Base-by-base conservation (phyloP, 371 early-diverging fungal genomes). In the Blakeslea trispora region DNA sequence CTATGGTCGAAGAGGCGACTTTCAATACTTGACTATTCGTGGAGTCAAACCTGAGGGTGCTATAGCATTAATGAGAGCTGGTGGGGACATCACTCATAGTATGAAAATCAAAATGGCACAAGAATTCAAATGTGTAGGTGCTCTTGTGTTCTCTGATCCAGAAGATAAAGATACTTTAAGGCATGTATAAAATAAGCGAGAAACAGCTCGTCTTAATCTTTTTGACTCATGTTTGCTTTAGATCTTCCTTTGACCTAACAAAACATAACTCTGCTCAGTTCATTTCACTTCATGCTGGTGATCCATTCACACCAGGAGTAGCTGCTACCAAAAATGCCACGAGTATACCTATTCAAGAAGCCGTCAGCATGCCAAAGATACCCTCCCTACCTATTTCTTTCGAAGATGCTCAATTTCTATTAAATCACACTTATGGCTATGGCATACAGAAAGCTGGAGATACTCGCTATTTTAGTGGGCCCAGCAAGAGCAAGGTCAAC, bases 331-430 rank as follows among this genome's bases (percentile, higher is more conserved):
- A 74, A 44, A 68, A 83, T 55, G 82, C 81, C 0, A 68, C 68
- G 1, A 72, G 85, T 39, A 45, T 45, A 7, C 64, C 68, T 1
- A 61, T 55, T 17, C 68, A 73, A 17, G 15, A 47, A 14, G 66
- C 81, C 0, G 53, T 46, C 1, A 77, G 61, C 32, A 56, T 89
- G 15, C 67, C 82, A 45, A 57, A 66, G 21, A 89, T 89, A 24
- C 89, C 89, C 0, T 84, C 87, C 1, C 62, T 89, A 22, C 88
- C 89, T 4, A 62, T 89, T 13, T 83, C 86, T 1, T 87, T 82
- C 64, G 56, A 65, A 35, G 86, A 88, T 57, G 89, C 89, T 15
- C 55, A 71, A 35, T 79, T 81, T 15, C 52, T 85, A 13, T 73
- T 85, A 4, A 69, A 69, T 5, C 72, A 80, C 2, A 72, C 78